Evolutionary conservation across 2,329 filamentous ascomycete species (phyloP).

Genomic region (Lithohypha guttulata): DNA sequence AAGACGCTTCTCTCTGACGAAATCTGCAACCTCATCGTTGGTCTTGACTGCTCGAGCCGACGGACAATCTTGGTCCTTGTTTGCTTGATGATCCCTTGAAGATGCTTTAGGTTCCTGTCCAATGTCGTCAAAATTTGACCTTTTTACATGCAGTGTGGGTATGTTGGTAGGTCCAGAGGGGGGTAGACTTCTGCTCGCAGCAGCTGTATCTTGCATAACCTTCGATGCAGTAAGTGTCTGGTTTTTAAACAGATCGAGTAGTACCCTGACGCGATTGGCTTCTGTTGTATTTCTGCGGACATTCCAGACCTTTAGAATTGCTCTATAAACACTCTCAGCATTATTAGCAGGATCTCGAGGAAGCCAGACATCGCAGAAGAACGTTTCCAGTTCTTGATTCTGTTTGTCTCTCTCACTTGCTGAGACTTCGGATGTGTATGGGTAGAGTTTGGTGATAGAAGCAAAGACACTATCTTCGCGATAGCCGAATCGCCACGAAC

Average conservation of each 20-base stretch:
- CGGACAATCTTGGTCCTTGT: too few relatives aligned
- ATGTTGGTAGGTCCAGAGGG: too few relatives aligned
- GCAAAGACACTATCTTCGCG: neutral
- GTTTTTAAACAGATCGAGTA: neutral
- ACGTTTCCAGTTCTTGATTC: neutral
- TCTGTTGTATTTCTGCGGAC: neutral
- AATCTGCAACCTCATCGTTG: too few relatives aligned
- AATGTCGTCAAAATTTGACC: too few relatives aligned
- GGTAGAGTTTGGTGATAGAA: neutral
- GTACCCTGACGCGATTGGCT: neutral
- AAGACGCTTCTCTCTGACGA: conserved; percentile 15
- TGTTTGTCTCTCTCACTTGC: neutral
- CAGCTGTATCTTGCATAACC: too few relatives aligned
- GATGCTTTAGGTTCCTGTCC: too few relatives aligned
- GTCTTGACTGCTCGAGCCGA: too few relatives aligned
- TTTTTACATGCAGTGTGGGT: too few relatives aligned
- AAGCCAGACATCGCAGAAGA: neutral
- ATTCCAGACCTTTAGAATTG: neutral
- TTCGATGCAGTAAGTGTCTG: too few relatives aligned
- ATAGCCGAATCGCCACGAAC: neutral
- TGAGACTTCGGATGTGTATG: neutral
- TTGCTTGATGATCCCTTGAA: too few relatives aligned
- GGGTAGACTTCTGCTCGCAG: too few relatives aligned
- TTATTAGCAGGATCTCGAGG: neutral
- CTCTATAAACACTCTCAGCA: conserved; percentile 2